Evolutionary conservation across 2,329 filamentous ascomycete species (phyloP).

Genomic region (Lachnellula subtilissima): DNA sequence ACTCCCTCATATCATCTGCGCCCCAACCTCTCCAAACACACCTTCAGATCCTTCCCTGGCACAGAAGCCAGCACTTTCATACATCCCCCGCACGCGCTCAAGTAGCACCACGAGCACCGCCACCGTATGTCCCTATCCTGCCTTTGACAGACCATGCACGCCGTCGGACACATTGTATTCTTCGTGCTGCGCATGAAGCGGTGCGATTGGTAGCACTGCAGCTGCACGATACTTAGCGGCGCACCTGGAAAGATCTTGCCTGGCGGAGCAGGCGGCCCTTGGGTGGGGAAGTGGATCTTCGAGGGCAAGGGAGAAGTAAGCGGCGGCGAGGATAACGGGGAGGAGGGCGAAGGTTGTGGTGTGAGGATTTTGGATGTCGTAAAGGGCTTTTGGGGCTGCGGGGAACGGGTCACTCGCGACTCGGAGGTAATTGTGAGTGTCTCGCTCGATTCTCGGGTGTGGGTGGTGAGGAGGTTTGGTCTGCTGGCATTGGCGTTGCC

Average conservation of each 20-base stretch:
- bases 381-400: constrained; percentile 23
- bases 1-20: not conserved
- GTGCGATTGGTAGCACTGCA: constrained; percentile 30
- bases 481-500: constrained; percentile 1
- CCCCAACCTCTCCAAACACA: constrained; percentile 21
- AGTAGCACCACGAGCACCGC: constrained; percentile 32
- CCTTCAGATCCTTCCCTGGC: constrained; percentile 24
- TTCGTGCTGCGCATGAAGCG: constrained; percentile 26
- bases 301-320: constrained; percentile 9
- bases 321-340: constrained; percentile 9
- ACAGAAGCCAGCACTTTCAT: constrained; percentile 24
- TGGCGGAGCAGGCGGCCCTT: constrained; percentile 11
- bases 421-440: constrained; percentile 27
- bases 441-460: constrained; percentile 23
- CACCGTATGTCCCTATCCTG: constrained; percentile 26
- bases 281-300: constrained; percentile 19
- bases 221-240: constrained; percentile 21
- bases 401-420: constrained; percentile 17
- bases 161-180: constrained; percentile 28
- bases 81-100: constrained; percentile 30
- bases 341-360: constrained; percentile 17
- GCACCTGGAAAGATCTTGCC: constrained; percentile 21
- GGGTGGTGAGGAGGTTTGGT: constrained; percentile 10
- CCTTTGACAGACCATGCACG: constrained; percentile 30
- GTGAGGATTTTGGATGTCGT: constrained; percentile 19